Evolutionary conservation across 2,329 filamentous ascomycete genomes (phyloP).

Genomic region (Fusarium tuaranense): DNA sequence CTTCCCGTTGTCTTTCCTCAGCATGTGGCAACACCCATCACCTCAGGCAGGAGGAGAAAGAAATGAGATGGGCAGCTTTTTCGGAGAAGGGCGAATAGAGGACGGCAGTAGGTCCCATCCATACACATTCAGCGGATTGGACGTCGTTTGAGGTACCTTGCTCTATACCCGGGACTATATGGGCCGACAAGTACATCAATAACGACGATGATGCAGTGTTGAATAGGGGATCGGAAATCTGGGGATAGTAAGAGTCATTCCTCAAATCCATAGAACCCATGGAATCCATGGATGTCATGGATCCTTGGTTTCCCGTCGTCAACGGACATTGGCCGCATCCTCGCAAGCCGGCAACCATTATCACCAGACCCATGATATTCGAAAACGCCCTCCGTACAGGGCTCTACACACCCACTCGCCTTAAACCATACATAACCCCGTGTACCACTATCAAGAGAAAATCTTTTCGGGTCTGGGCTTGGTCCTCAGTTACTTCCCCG

Average conservation of each 20-base stretch:
- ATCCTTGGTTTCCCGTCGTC: not conserved
- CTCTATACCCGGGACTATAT: not conserved
- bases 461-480: conserved; percentile 2
- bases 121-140: not conserved
- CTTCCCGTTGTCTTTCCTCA: not conserved
- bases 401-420: conserved; percentile 25
- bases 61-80: conserved; percentile 13
- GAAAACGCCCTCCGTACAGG: conserved; percentile 14
- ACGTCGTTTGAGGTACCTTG: not conserved
- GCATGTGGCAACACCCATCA: conserved; percentile 3
- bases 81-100: not conserved
- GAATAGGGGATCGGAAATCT: conserved; percentile 4
- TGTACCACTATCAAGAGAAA: conserved; percentile 6
- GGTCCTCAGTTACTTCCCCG: not conserved
- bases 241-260: not conserved
- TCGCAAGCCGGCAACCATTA: conserved; percentile 29
- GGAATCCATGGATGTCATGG: not conserved
- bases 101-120: not conserved
- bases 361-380: conserved; percentile 35
- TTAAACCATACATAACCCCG: conserved; percentile 4
- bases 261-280: not conserved
- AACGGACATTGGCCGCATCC: conserved; percentile 15
- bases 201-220: not conserved
- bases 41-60: not conserved
- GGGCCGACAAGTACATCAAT: not conserved